phyloP scores from a whole-genome alignment of 164 flowering plant genomes.

The Sextonia rubra region DNA sequence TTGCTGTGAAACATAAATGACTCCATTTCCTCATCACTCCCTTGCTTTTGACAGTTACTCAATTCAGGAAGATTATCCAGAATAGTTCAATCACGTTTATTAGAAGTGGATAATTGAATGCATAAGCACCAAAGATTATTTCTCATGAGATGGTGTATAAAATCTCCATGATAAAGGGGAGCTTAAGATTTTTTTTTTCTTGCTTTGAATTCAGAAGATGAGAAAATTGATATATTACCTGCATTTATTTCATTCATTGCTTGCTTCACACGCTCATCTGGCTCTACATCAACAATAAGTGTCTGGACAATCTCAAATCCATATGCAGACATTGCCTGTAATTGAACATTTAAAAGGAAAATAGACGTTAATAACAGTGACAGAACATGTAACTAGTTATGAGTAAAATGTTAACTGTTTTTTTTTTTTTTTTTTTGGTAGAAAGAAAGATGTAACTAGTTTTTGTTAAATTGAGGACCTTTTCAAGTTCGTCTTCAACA shows the following conservation, averaged over 20 bases:
- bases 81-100: too few relatives aligned
- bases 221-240: slow-evolving; percentile 33
- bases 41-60: too few relatives aligned
- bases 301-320: slow-evolving; percentile 88
- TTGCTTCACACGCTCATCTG: slow-evolving; percentile 82
- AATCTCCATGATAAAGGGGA: neutral
- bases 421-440: too few relatives aligned
- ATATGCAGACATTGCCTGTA: slow-evolving; percentile 64
- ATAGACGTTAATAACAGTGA: neutral
- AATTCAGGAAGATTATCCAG: too few relatives aligned
- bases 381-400: neutral
- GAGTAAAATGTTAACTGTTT: neutral
- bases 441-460: neutral
- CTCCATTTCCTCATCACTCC: neutral
- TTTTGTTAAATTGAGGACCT: slow-evolving; percentile 26
- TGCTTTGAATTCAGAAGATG: neutral
- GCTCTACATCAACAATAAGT: slow-evolving; percentile 76
- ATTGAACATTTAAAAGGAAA: neutral
- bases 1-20: neutral
- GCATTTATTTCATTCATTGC: slow-evolving; percentile 95
- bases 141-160: neutral
- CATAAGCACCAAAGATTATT: neutral
- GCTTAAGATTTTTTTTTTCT: neutral
- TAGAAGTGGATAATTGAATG: neutral
- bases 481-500: slow-evolving; percentile 73